Conservation (phyloP, 495 filamentous ascomycete species). For the Xylaria telfairii region DNA sequence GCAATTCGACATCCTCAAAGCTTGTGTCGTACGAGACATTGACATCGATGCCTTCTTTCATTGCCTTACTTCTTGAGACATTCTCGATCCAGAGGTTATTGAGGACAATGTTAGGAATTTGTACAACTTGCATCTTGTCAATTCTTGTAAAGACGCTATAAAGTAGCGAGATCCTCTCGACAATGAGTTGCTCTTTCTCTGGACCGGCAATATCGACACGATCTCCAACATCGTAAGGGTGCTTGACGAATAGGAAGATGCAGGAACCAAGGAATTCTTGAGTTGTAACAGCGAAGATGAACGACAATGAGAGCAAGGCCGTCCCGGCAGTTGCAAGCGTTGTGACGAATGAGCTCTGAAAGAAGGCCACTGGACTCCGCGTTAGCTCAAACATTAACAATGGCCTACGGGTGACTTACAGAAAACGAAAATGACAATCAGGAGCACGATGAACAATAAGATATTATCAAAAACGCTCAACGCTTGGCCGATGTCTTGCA, state of each 20-base stretch:
- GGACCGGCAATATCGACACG: slow-evolving; percentile 80
- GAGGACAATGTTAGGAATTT: slow-evolving; percentile 84
- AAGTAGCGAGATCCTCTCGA: slow-evolving; percentile 93
- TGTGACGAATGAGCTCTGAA: slow-evolving; percentile 81
- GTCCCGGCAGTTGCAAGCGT: slow-evolving; percentile 95
- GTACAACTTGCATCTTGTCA: slow-evolving; percentile 76
- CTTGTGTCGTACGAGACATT: slow-evolving; percentile 82
- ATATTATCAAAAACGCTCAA: slow-evolving; percentile 89
- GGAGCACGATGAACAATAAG: slow-evolving; percentile 74
- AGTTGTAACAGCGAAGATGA: slow-evolving; percentile 87
- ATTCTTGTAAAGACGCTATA: slow-evolving; percentile 92
- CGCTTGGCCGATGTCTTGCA: slow-evolving; percentile 97
- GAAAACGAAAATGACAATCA: slow-evolving; percentile 86
- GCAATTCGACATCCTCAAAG: slow-evolving; percentile 83
- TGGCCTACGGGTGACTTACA: slow-evolving; percentile 50
- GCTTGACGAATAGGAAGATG: slow-evolving; percentile 98
- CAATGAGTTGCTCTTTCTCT: slow-evolving; percentile 69
- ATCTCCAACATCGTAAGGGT: slow-evolving; percentile 88
- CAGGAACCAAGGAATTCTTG: slow-evolving; percentile 95
- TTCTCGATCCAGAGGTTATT: slow-evolving; percentile 95
- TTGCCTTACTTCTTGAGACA: slow-evolving; percentile 83
- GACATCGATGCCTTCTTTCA: slow-evolving; percentile 85
- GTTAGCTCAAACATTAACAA: slow-evolving; percentile 31
- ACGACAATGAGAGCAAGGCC: slow-evolving; percentile 90
- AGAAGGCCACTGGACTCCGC: slow-evolving; percentile 68